Evolutionary conservation across 2,329 filamentous ascomycete genomes (phyloP), one percentile per base, ranked within the genome.

Genomic region (Drechslera avenae): DNA sequence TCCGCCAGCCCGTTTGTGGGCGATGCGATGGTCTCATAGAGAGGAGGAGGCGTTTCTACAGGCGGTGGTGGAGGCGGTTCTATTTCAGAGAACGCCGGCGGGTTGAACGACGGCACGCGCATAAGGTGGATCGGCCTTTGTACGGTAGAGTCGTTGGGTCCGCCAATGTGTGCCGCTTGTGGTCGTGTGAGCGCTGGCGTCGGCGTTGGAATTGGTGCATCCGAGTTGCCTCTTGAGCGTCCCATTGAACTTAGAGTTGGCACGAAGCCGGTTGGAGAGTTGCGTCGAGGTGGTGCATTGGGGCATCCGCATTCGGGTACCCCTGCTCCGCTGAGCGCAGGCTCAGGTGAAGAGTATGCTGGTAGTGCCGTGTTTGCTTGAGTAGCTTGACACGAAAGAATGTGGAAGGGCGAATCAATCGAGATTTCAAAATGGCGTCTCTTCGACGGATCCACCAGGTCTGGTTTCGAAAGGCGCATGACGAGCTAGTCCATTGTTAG

Each of bases 401-500:
- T 90, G 55, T 93, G 93, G 69, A 97, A 93, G 1, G 92, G 92
- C 1, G 91, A 96, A 74, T 97, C 92, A 63, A 97, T 97, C 60
- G 91, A 96, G 64, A 96, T 96, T 73, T 97, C 92, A 62, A 96
- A 97, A 69, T 96, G 92, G 28, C 91, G 84, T 57, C 91, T 85
- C 68, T 92, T 92, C 1, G 79, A 80, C 0, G 91, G 86, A 64
- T 96, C 89, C 9, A 87, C 85, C 32, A 86, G 83, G 63, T 96
- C 92, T 12, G 88, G 79, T 63, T 90, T 91, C 23, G 91, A 96
- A 39, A 97, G 86, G 44, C 92, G 88, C 85, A 97, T 90, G 54
- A 96, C 91, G 67, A 96, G 91, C 90, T 93, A 55, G 28, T 5
- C n/a, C 13, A 30, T 14, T 37, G 35, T 64, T 50, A 57, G 50